Evolutionary conservation across 192 early-diverging fungal species (phyloP), one percentile per base, ranked within the genome.

Genomic region (Coemansia sp.): DNA sequence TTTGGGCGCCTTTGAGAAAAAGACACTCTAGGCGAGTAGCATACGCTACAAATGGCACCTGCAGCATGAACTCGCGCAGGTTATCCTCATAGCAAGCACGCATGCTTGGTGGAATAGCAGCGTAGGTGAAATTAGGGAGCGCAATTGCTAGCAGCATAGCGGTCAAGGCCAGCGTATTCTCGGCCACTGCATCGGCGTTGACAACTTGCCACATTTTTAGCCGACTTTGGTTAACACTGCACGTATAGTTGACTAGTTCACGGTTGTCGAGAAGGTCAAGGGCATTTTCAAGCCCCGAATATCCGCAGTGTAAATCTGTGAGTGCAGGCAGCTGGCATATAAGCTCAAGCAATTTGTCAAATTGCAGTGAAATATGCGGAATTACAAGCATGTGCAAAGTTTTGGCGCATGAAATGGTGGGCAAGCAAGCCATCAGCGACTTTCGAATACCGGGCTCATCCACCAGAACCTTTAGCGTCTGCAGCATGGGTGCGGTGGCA

Each of bases 191-290:
- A 55, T 55, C 29, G 6, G 53, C 53, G 27, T 26, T 22, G 27
- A 55, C 25, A 55, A 55, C 53, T 29, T 29, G 26, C 53, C 53
- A 55, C 6, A 55, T 27, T 26, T 55, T 55, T 11, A 55, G 27
- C 4, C 25, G 9, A 26, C 53, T 35, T 35, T 55, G 51, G 21
- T 23, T 25, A 6, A 26, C 7, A 19, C 27, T 12, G 3, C 41
- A 45, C 4, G 41, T 45, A n/a, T 45, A 45, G 7, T 45, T 45
- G 5, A 16, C 4, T 45, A 45, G 41, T 45, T 45, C 31, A 7
- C 6, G 31, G 7, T 7, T 35, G 8, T 7, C 8, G 31, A 35
- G 31, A 35, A 8, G 7, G 31, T 0, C 31, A 35, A 35, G 31
- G 8, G 6, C 6, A 35, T 35, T 45, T 7, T 26, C 29, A 25